Percentiles rank a stretch among this genome's conserved stretches.
Evolutionary conservation across 257 asterid genomes (phyloP).

Genomic region (Parsonsia alboflavescens): DNA sequence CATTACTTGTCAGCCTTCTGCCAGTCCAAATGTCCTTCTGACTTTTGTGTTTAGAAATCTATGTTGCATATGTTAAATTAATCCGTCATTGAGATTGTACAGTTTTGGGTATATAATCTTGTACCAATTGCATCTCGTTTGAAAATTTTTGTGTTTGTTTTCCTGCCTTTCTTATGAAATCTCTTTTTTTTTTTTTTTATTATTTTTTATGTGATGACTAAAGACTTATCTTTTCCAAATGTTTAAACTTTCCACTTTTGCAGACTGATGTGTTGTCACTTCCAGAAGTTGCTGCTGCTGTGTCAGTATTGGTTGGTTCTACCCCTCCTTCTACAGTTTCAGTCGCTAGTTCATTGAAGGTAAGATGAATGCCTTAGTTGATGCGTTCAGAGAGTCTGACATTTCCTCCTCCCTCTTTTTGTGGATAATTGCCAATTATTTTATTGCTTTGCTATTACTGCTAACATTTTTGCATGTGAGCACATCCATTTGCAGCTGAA

Average conservation of each 20-base stretch:
- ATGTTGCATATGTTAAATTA: neutral
- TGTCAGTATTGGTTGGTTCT: slow-evolving; percentile 86
- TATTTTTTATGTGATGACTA: neutral
- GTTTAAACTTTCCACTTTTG: slow-evolving; percentile 14
- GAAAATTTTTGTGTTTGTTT: neutral
- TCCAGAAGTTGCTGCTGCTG: slow-evolving; percentile 68
- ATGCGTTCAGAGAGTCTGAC: neutral
- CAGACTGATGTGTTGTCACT: slow-evolving; percentile 62
- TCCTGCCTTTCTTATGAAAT: neutral
- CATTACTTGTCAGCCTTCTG: neutral
- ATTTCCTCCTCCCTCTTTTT: neutral
- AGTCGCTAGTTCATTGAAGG: slow-evolving; percentile 78
- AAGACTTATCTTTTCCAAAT: neutral
- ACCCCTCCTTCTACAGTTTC: slow-evolving; percentile 68
- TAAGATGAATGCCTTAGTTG: slow-evolving; percentile 18
- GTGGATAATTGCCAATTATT: neutral
- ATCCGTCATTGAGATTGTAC: neutral
- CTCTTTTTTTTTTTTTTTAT: neutral
- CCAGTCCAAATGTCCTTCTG: too few relatives aligned
- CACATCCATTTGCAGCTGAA: slow-evolving; percentile 52
- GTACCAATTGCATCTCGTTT: neutral
- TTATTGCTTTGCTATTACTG: neutral
- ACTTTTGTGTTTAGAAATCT: neutral
- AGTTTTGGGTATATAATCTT: neutral
- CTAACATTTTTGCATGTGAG: neutral